Evolutionary conservation across 1,139 yeast species (phyloP).

Genomic region (Hyphopichia burtonii): DNA sequence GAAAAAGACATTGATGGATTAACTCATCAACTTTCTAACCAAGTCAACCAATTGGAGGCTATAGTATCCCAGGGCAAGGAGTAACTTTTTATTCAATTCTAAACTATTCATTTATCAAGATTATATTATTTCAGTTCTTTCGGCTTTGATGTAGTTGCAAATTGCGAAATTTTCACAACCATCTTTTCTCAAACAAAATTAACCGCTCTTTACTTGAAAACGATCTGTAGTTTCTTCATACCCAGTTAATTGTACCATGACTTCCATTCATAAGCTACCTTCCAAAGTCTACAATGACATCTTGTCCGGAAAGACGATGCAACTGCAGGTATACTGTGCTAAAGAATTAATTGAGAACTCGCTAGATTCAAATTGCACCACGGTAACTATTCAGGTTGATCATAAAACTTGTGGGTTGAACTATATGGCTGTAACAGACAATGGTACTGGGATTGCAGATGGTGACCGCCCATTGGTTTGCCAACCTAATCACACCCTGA

Average conservation of each 20-base stretch:
- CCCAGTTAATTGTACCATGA: not conserved
- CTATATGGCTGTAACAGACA: conserved; percentile 1
- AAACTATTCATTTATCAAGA: no score
- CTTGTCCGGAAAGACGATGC: not conserved
- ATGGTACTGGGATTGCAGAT: conserved; percentile 2
- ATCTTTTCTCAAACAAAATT: no score
- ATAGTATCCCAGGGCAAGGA: conserved; percentile 11
- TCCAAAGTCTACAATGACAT: not conserved
- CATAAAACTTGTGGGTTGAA: conserved; percentile 2
- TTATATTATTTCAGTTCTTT: no score
- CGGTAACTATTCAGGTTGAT: conserved; percentile 2
- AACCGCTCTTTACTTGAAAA: not conserved
- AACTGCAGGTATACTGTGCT: conserved; percentile 1
- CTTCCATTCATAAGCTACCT: not conserved
- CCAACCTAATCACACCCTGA: conserved; percentile 1
- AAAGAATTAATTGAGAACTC: conserved; percentile 4
- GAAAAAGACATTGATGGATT: conserved; percentile 23
- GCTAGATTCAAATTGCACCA: conserved; percentile 1
- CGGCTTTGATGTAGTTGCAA: no score
- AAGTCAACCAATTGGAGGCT: conserved; percentile 24
- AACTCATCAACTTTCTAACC: conserved; percentile 26
- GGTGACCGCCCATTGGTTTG: not conserved
- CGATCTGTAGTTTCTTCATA: not conserved
- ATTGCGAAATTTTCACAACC: no score
- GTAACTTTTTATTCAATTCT: no score